Evolutionary conservation across 73 alveolate species (phyloP).

Genomic region (Stentor coeruleus): DNA sequence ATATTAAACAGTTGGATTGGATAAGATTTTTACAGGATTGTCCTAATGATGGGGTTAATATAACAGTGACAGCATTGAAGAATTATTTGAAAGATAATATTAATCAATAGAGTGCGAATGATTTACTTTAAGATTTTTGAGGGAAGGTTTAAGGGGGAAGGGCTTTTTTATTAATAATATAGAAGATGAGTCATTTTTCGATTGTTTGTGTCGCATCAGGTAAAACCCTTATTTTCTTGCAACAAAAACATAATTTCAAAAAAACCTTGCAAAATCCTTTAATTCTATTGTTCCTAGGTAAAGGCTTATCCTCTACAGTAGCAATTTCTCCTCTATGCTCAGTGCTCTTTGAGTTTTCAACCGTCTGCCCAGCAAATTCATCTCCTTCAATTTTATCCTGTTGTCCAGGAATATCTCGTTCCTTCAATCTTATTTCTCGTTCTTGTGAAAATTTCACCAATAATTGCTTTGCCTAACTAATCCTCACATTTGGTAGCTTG

Average conservation of each 20-base stretch:
- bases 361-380: no score
- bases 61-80: not conserved
- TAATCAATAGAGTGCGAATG: not conserved
- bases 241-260: not conserved
- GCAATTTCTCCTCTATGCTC: no score
- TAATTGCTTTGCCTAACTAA: not conserved
- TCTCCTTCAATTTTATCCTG: no score
- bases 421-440: not conserved
- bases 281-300: no score
- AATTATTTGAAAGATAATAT: not conserved
- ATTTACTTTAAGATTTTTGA: no score
- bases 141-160: no score
- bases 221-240: not conserved
- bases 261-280: not conserved
- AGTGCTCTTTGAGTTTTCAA: no score
- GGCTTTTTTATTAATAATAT: no score
- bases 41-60: not conserved
- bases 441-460: not conserved
- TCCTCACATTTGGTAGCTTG: not conserved
- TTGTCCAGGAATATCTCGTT: no score
- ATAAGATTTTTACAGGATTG: not conserved
- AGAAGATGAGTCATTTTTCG: no score
- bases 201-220: constrained; percentile 3
- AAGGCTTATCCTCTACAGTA: no score
- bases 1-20: not conserved